Evolutionary conservation across 176 grass and related monocot species (phyloP).

Genomic region (Musa acuminata): DNA sequence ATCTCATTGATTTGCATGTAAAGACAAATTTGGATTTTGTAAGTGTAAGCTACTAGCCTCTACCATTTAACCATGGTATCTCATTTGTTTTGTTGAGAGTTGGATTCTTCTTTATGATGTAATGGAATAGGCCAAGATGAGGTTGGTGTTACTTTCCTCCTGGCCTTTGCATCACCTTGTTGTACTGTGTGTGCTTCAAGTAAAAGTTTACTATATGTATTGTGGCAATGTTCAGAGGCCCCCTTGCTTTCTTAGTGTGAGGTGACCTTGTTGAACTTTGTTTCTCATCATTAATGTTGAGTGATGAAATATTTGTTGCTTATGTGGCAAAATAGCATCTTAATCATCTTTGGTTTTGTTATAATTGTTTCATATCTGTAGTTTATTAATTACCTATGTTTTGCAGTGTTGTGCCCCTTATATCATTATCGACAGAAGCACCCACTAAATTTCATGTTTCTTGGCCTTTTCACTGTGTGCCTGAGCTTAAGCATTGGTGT

Average conservation of each 20-base stretch:
- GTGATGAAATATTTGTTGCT: background rate
- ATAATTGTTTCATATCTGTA: background rate
- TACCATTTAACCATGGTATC: background rate
- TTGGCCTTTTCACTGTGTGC: conserved; percentile 81
- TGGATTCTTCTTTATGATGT: background rate
- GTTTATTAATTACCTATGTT: conserved; percentile 10
- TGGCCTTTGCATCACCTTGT: background rate
- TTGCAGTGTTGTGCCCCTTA: conserved; percentile 70
- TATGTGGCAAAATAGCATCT: background rate
- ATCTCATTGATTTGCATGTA: background rate
- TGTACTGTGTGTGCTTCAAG: background rate
- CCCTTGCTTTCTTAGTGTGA: background rate
- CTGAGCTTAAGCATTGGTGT: conserved; percentile 96
- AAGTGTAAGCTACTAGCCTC: background rate
- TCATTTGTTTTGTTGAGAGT: background rate
- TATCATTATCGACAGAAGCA: conserved; percentile 95
- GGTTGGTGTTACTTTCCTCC: background rate
- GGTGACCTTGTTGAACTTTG: background rate
- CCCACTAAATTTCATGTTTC: conserved; percentile 77
- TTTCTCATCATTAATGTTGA: background rate
- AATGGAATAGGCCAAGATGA: background rate
- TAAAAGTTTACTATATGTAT: background rate
- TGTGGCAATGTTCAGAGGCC: background rate
- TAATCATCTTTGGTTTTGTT: background rate
- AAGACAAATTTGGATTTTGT: background rate